These are phyloP conservation scores for Coemansia sp. DNA, from an alignment of 371 early-diverging fungal species.

Conservation along the genomic window DNA sequence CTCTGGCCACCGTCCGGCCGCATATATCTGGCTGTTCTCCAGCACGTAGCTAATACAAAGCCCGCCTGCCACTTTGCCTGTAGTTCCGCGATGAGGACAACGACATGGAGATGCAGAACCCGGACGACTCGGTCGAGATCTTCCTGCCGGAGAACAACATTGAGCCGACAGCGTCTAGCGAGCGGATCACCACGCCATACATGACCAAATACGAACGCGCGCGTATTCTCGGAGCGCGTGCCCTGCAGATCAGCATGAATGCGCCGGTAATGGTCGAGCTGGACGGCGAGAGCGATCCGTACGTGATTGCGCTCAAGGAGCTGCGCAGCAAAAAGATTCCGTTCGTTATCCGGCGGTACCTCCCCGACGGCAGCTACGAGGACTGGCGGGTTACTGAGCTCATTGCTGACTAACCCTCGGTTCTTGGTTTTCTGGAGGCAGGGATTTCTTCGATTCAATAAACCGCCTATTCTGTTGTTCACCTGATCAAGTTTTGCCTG, in stretches of 20 bases:
- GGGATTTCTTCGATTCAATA: no score
- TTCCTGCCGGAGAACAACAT: constrained; percentile 41
- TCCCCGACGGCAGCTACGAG: constrained; percentile 98
- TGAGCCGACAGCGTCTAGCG: constrained; percentile 29
- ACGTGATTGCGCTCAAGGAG: constrained; percentile 98
- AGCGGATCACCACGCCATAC: constrained; percentile 90
- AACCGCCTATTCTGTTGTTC: no score
- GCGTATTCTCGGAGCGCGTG: constrained; percentile 92
- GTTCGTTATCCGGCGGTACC: constrained; percentile 90
- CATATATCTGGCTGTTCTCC: no score
- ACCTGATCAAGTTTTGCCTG: no score
- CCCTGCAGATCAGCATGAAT: constrained; percentile 92
- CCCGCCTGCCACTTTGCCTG: background rate
- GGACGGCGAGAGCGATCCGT: constrained; percentile 95
- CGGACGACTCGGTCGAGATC: constrained; percentile 39
- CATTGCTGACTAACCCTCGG: constrained; percentile 53
- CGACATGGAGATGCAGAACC: constrained; percentile 33
- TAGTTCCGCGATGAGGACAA: constrained; percentile 9
- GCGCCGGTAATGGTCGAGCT: constrained; percentile 99
- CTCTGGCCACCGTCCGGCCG: no score
- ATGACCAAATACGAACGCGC: constrained; percentile 99
- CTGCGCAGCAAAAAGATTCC: constrained; percentile 95
- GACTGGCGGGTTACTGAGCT: constrained; percentile 98
- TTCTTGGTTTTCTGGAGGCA: no score
- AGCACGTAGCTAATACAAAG: background rate